Conservation (phyloP, 306 rosid genomes). For the Malus sieversii region DNA sequence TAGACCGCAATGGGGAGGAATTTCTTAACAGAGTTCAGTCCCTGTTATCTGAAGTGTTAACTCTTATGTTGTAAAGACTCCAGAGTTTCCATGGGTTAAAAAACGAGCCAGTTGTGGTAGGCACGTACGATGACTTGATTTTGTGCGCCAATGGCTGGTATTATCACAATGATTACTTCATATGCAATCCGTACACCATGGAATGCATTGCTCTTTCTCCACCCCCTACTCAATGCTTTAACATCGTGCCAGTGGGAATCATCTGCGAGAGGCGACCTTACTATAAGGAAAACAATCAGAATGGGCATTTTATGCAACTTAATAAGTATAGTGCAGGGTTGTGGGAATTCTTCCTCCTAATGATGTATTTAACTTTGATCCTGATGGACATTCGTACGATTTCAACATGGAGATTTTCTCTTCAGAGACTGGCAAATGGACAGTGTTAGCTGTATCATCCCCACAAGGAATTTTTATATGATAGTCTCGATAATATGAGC, state of each 20-base stretch:
- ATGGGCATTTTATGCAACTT: neutral
- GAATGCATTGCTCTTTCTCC: neutral
- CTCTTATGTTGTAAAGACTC: too few species aligned
- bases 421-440: neutral
- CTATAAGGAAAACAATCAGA: neutral
- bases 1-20: too few species aligned
- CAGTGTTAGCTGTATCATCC: neutral
- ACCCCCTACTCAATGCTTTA: too few species aligned
- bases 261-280: neutral
- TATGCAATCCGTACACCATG: neutral
- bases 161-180: neutral
- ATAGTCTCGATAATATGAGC: too few species aligned
- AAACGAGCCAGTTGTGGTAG: neutral
- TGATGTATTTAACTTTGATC: too few species aligned
- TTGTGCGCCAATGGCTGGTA: neutral
- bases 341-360: neutral
- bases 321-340: neutral
- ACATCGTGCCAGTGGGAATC: neutral
- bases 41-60: too few species aligned
- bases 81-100: too few species aligned
- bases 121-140: neutral
- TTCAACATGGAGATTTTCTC: neutral
- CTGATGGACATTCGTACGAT: too few species aligned
- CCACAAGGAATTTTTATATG: neutral
- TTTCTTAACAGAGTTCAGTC: too few species aligned